phyloP scores from a whole-genome alignment of 805 yeast genomes.

The Saccharomycopsis sp. region DNA sequence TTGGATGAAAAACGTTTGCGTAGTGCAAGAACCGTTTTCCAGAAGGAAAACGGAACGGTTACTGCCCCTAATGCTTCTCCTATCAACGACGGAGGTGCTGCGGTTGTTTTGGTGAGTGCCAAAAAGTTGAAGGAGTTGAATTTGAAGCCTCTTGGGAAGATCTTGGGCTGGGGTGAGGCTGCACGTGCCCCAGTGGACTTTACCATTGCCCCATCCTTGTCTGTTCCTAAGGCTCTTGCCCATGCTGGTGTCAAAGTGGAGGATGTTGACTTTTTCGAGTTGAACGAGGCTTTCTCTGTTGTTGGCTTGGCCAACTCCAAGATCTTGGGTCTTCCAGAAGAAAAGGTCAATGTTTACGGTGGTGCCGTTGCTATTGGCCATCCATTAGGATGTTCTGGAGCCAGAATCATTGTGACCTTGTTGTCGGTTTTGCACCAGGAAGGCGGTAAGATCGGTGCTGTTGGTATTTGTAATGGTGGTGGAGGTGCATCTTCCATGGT shows the following conservation, averaged over 20 bases:
- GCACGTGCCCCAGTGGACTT: constrained; percentile 92
- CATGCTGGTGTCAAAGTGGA: constrained; percentile 62
- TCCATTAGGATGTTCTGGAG: constrained; percentile 95
- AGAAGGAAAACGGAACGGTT: constrained; percentile 88
- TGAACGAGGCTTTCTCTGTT: constrained; percentile 96
- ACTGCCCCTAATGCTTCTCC: constrained; percentile 97
- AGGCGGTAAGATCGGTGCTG: constrained; percentile 81
- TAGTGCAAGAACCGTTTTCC: constrained; percentile 90
- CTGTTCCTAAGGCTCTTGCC: constrained; percentile 92
- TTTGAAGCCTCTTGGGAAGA: constrained; percentile 82
- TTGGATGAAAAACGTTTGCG: constrained; percentile 71
- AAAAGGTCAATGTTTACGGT: constrained; percentile 82
- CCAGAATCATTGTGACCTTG: constrained; percentile 85
- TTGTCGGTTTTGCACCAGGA: constrained; percentile 77
- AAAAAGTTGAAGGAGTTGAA: constrained; percentile 77
- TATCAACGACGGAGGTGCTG: constrained; percentile 97
- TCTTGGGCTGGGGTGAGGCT: constrained; percentile 97
- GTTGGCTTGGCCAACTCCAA: constrained; percentile 89
- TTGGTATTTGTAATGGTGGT: constrained; percentile 98
- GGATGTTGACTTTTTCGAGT: constrained; percentile 85
- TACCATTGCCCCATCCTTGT: constrained; percentile 92
- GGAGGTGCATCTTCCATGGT: constrained; percentile 97
- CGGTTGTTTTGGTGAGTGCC: constrained; percentile 81
- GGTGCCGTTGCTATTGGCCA: constrained; percentile 97
- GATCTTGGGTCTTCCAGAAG: constrained; percentile 52